Evolutionary conservation across 768 basidiomycete species (phyloP).

Genomic region (Trametes punicea): DNA sequence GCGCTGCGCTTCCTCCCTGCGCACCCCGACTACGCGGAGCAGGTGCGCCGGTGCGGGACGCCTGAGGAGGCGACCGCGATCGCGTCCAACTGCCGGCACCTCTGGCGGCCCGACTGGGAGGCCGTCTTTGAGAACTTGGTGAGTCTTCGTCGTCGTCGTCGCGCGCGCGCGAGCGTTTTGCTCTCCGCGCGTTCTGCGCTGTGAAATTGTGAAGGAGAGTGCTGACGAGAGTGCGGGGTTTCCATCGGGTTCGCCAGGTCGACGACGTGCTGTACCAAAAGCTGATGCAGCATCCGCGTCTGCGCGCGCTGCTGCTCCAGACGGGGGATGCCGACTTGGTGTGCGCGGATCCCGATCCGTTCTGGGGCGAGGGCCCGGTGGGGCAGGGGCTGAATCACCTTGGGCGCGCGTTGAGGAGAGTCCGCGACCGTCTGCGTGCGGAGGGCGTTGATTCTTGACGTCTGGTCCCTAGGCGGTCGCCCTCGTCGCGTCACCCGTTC

Average conservation of each 20-base stretch:
- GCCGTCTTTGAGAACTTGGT: conserved; percentile 47
- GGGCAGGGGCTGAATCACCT: conserved; percentile 59
- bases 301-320: conserved; percentile 50
- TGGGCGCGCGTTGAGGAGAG: conserved; percentile 53
- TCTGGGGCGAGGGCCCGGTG: conserved; percentile 60
- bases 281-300: conserved; percentile 63
- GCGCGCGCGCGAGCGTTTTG: background rate
- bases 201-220: conserved; percentile 4
- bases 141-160: conserved; percentile 22
- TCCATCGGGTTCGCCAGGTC: no score
- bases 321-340: conserved; percentile 49
- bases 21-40: conserved; percentile 50
- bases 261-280: conserved; percentile 65
- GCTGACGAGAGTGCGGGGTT: background rate
- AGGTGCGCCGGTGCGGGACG: conserved; percentile 45
- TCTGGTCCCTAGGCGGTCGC: no score
- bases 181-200: no score
- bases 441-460: conserved; percentile 14
- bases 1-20: conserved; percentile 63
- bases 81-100: conserved; percentile 27
- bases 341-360: conserved; percentile 39
- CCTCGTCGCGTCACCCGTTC: background rate
- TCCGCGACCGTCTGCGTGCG: conserved; percentile 45
- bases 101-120: conserved; percentile 57
- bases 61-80: conserved; percentile 39